phyloP scores from a whole-genome alignment of 768 basidiomycete genomes.

The Auricularia sp. region DNA sequence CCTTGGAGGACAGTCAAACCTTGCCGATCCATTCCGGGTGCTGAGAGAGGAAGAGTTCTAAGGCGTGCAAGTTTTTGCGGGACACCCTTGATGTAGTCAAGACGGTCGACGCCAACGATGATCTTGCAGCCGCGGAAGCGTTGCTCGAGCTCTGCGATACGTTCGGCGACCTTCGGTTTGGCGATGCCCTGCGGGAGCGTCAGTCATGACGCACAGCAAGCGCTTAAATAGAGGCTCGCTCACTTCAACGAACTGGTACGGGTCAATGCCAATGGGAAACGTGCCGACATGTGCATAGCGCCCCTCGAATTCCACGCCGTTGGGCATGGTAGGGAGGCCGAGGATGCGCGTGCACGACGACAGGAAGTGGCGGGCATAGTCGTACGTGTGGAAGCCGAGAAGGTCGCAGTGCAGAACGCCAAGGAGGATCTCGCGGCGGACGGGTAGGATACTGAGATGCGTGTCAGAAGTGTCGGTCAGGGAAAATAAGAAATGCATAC shows the following conservation, averaged over 20 bases:
- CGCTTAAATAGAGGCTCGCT: conserved; percentile 9
- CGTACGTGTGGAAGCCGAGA: conserved; percentile 99
- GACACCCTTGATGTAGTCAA: conserved; percentile 99
- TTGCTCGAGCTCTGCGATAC: conserved; percentile 73
- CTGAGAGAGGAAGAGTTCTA: conserved; percentile 92
- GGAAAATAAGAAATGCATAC: not conserved
- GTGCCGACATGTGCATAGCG: conserved; percentile 95
- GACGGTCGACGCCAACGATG: conserved; percentile 94
- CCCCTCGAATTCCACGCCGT: conserved; percentile 93
- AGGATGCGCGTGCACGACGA: conserved; percentile 97
- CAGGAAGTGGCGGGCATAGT: conserved; percentile 98
- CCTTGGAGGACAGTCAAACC: conserved; percentile 27
- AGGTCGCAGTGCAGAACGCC: conserved; percentile 93
- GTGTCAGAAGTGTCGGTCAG: not conserved
- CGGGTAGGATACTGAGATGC: conserved; percentile 74
- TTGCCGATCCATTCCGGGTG: conserved; percentile 99
- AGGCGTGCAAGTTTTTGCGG: conserved; percentile 96
- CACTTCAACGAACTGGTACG: conserved; percentile 79
- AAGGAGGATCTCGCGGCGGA: conserved; percentile 93
- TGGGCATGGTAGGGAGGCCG: conserved; percentile 91
- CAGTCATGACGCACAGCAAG: not conserved
- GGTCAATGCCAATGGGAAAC: conserved; percentile 98
- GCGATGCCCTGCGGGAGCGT: conserved; percentile 51
- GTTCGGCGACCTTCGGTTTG: conserved; percentile 68
- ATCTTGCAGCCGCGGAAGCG: conserved; percentile 93